Conservation (phyloP, 345 rosid species). For the Turnera subulata region DNA sequence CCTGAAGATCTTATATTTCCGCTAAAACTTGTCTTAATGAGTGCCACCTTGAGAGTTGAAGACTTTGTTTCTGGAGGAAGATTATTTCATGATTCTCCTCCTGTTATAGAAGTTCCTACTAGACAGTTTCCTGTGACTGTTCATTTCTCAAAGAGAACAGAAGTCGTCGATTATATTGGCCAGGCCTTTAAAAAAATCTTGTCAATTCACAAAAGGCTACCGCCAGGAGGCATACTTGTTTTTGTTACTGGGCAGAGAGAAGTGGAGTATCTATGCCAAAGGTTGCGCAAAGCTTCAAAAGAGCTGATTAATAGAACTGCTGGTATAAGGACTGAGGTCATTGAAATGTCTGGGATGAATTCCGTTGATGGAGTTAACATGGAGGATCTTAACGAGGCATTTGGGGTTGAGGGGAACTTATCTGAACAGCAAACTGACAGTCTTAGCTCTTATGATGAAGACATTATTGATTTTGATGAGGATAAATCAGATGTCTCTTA, state of each 20-base stretch:
- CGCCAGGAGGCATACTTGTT: conserved; percentile 86
- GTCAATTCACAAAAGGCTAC: conserved; percentile 80
- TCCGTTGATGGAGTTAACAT: conserved; percentile 45
- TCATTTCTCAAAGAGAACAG: conserved; percentile 84
- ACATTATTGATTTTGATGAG: conserved; percentile 34
- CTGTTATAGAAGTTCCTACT: conserved; percentile 73
- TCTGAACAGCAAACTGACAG: conserved; percentile 40
- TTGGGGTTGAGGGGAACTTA: conserved; percentile 35
- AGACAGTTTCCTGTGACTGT: conserved; percentile 75
- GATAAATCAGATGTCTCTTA: conserved; percentile 45
- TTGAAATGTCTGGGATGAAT: conserved; percentile 29
- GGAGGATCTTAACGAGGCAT: conserved; percentile 80
- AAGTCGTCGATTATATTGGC: conserved; percentile 75
- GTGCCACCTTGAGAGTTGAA: conserved; percentile 84
- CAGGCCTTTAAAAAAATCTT: conserved; percentile 83
- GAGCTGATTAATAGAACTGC: conserved; percentile 32
- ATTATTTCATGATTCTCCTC: conserved; percentile 64
- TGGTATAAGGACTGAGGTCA: conserved; percentile 24
- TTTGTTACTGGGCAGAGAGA: conserved; percentile 97
- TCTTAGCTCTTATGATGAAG: conserved; percentile 52
- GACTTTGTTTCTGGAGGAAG: conserved; percentile 66
- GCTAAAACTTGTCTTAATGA: conserved; percentile 81
- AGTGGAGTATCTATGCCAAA: conserved; percentile 72
- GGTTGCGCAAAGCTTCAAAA: conserved; percentile 55
- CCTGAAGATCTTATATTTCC: conserved; percentile 58